Conservation (phyloP, 352 stramenopile species). For the Pythium angustatum region DNA sequence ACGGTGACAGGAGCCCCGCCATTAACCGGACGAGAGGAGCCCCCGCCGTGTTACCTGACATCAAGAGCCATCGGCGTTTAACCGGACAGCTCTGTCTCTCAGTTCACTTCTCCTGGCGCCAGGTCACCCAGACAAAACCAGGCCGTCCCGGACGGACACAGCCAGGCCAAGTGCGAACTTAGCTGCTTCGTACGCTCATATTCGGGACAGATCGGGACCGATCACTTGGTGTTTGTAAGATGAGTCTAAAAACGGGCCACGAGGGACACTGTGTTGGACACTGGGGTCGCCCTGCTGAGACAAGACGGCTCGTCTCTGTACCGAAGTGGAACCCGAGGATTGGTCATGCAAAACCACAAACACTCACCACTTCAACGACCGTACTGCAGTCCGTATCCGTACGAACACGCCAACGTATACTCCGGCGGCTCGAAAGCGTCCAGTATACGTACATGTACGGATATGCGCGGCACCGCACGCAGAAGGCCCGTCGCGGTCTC, state of each 20-base stretch:
- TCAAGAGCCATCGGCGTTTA: neutral
- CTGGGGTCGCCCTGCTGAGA: neutral
- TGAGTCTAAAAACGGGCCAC: neutral
- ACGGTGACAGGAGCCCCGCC: too few relatives aligned
- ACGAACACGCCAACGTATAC: slow-evolving; percentile 9
- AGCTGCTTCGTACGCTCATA: neutral
- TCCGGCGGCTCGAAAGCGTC: neutral
- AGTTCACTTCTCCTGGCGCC: neutral
- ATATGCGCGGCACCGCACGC: slow-evolving; percentile 1
- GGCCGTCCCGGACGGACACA: neutral
- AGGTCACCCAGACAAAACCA: neutral
- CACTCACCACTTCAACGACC: neutral
- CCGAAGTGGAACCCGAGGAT: neutral
- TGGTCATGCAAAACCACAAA: slow-evolving; percentile 1
- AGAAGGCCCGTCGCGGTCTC: too few relatives aligned
- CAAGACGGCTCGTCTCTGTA: neutral
- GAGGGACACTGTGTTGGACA: neutral
- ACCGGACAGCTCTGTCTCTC: neutral
- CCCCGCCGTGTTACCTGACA: too few relatives aligned
- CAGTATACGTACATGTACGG: neutral
- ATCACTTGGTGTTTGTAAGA: slow-evolving; percentile 1
- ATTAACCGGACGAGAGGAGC: too few relatives aligned
- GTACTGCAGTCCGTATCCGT: slow-evolving; percentile 3
- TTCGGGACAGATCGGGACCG: slow-evolving; percentile 4
- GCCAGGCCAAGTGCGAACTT: neutral